Base-by-base conservation (phyloP, 805 yeast genomes). In the Starmerella bombicola region DNA sequence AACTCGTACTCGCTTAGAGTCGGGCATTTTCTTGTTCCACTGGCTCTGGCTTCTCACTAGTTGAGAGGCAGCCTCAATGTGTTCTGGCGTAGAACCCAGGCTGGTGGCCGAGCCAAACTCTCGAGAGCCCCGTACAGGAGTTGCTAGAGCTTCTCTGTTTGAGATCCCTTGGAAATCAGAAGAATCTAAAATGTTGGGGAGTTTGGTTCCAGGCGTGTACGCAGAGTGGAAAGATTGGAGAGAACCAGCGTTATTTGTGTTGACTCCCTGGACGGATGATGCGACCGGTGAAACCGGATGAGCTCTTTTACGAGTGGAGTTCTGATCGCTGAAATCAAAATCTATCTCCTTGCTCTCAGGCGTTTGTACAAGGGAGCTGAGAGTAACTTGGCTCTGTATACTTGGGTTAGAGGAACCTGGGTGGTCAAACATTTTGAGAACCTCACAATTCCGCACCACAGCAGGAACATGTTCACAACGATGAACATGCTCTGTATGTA, bases 1-100 rank as follows among this genome's bases (percentile, higher is more conserved):
- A 38, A 35, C 39, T 26, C 35, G 37, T 3, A 39, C 38, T 1
- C 49, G 43, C 30, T 45, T 45, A 21, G 30, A 33, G 12, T n/a
- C 21, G 7, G 29, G 17, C 9, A 8, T 33, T 13, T 33, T 22
- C 33, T 33, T 19, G 10, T 19, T 33, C 45, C 41, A 41, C n/a
- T 19, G 31, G 13, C 38, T 38, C 25, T 38, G 42, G 16, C 35
- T 33, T 4, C 46, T 41, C 30, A 42, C 42, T 8, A 42, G 23
- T 13, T 35, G 22, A 2, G 46, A 20, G 2, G 46, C 42, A 13
- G 34, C 24, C 33, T 42, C 41, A 20, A 31, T 33, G 28, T 10
- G 9, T 5, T 33, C 25, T 32, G 29, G 37, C 13, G 32, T 9
- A 35, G 16, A 21, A 17, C 20, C 2, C 18, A 17, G 5, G 31